These are phyloP conservation scores for Fusarium udum DNA, from an alignment of 2,329 filamentous ascomycete genomes.

Conservation along the genomic window DNA sequence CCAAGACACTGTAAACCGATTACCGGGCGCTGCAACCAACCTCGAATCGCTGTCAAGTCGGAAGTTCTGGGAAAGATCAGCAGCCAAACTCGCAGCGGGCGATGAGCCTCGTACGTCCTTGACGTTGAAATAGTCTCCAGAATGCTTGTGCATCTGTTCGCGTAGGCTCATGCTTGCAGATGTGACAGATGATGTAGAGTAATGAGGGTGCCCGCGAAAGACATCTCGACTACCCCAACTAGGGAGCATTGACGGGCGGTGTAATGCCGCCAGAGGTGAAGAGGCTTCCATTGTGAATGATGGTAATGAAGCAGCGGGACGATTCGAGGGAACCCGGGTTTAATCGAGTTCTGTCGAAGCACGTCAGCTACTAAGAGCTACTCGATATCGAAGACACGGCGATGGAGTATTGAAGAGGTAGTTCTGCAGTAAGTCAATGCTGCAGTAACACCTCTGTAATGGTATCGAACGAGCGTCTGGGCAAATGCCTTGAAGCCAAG, in stretches of 20 bases:
- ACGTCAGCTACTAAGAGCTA: slow-evolving; percentile 36
- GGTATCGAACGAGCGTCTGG: slow-evolving; percentile 25
- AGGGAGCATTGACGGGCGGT: slow-evolving; percentile 69
- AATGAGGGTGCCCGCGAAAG: slow-evolving; percentile 61
- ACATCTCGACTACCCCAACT: slow-evolving; percentile 68
- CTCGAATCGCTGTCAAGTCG: slow-evolving; percentile 86
- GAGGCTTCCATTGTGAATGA: slow-evolving; percentile 81
- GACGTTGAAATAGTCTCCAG: slow-evolving; percentile 81
- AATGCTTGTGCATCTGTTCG: slow-evolving; percentile 69
- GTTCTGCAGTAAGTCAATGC: slow-evolving; percentile 48
- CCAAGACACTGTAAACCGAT: slow-evolving; percentile 8
- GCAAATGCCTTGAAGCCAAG: slow-evolving; percentile 8
- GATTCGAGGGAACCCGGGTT: slow-evolving; percentile 34
- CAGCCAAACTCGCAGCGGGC: slow-evolving; percentile 88
- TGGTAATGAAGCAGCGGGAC: slow-evolving; percentile 23
- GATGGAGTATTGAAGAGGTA: slow-evolving; percentile 29
- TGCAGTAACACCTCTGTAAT: slow-evolving; percentile 42
- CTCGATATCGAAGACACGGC: slow-evolving; percentile 40
- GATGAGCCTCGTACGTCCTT: slow-evolving; percentile 86
- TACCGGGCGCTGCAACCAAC: slow-evolving; percentile 60
- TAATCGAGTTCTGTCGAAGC: slow-evolving; percentile 29
- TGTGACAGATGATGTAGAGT: slow-evolving; percentile 64
- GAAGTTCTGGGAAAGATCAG: slow-evolving; percentile 96
- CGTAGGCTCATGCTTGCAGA: slow-evolving; percentile 79
- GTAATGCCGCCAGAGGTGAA: slow-evolving; percentile 93